Conservation (phyloP, 169 alveolate species). For the Eimeria tenella region DNA sequence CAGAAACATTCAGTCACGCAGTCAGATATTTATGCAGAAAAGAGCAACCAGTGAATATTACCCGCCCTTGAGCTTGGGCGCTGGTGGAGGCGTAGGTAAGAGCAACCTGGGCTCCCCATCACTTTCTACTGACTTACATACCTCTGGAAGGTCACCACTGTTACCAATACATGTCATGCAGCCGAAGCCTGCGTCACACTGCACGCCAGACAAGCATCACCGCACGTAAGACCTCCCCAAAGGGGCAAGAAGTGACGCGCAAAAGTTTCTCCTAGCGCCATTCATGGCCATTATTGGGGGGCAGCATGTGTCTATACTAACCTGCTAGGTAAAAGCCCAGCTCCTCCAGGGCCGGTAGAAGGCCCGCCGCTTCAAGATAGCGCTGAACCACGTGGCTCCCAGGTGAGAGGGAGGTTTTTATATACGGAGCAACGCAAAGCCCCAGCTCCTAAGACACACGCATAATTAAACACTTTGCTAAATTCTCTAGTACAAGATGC, state of each 20-base stretch:
- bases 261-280: neutral
- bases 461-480: slow-evolving; percentile 78
- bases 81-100: too few relatives aligned
- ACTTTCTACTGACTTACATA: neutral
- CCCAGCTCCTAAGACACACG: slow-evolving; percentile 81
- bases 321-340: slow-evolving; percentile 92
- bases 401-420: slow-evolving; percentile 91
- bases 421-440: slow-evolving; percentile 85
- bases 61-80: too few relatives aligned
- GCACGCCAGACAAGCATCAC: neutral
- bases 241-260: too few relatives aligned
- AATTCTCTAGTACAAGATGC: neutral
- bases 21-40: neutral
- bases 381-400: slow-evolving; percentile 85
- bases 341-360: slow-evolving; percentile 90
- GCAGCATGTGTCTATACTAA: neutral
- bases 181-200: slow-evolving; percentile 95
- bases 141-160: slow-evolving; percentile 91
- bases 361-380: slow-evolving; percentile 88
- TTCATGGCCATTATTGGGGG: neutral
- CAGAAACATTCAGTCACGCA: neutral
- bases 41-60: neutral
- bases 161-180: slow-evolving; percentile 99
- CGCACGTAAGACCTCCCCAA: too few relatives aligned
- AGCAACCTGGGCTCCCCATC: too few relatives aligned